Percentiles rank a stretch among this genome's conserved stretches.
Evolutionary conservation across 495 filamentous ascomycete genomes (phyloP).

Genomic region (Amorphotheca resinae): DNA sequence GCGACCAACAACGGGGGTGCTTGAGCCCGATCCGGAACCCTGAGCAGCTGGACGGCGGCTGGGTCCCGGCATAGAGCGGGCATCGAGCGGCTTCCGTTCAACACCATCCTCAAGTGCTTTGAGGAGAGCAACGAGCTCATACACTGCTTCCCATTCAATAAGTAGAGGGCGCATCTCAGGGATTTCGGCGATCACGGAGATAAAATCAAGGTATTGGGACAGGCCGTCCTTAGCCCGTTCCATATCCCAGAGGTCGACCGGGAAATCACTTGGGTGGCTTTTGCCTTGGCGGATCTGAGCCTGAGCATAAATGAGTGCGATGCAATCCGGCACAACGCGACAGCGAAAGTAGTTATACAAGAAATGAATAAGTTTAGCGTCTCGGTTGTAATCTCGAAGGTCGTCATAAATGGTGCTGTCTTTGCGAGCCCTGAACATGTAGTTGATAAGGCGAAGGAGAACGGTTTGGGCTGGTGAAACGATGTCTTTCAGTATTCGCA

Average conservation of each 20-base stretch:
- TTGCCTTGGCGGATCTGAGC: conserved; percentile 66
- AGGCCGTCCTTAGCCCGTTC: conserved; percentile 75
- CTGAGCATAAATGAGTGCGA: conserved; percentile 84
- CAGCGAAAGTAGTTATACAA: conserved; percentile 85
- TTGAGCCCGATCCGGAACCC: conserved; percentile 18
- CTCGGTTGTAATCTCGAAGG: conserved; percentile 32
- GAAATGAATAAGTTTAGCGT: conserved; percentile 61
- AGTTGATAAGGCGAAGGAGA: conserved; percentile 75
- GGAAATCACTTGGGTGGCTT: conserved; percentile 60
- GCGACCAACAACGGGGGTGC: conserved; percentile 36
- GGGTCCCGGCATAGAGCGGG: conserved; percentile 24
- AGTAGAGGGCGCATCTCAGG: conserved; percentile 46
- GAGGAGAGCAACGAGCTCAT: conserved; percentile 72
- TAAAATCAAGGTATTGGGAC: conserved; percentile 85
- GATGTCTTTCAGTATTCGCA: conserved; percentile 86
- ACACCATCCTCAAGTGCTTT: conserved; percentile 79
- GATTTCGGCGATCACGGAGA: conserved; percentile 78
- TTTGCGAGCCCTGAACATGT: conserved; percentile 65
- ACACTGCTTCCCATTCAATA: conserved; percentile 76
- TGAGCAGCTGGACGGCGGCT: conserved; percentile 17
- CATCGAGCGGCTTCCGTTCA: conserved; percentile 50
- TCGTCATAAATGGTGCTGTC: conserved; percentile 42
- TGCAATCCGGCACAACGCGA: conserved; percentile 82
- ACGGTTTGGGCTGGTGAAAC: conserved; percentile 90
- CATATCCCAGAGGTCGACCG: conserved; percentile 93